A percentile compares a stretch with the other conserved stretches of the same genome.
phyloP scores from a whole-genome alignment of 1,139 yeast genomes.

The Yamadazyma atmosphaerica region DNA sequence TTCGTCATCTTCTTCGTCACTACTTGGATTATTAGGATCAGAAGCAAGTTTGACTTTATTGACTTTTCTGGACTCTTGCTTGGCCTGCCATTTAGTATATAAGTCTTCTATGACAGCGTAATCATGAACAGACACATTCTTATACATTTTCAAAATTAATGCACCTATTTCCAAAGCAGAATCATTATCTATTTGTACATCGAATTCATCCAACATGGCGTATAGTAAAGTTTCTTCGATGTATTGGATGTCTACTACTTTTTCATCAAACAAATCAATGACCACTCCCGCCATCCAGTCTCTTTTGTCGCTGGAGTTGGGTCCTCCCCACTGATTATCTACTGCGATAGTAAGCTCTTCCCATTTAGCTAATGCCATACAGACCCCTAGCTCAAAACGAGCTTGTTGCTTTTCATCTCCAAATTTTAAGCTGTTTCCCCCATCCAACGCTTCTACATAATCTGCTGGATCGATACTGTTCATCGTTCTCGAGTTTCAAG shows the following conservation, averaged over 20 bases:
- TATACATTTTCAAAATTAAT: slow-evolving; percentile 63
- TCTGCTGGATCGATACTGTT: slow-evolving; percentile 45
- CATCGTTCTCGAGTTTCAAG: slow-evolving; percentile 15
- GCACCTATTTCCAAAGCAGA: slow-evolving; percentile 77
- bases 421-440: slow-evolving; percentile 47
- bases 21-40: slow-evolving; percentile 63
- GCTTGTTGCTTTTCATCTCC: slow-evolving; percentile 69
- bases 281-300: slow-evolving; percentile 92
- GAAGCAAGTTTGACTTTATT: slow-evolving; percentile 37
- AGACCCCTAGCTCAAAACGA: slow-evolving; percentile 89
- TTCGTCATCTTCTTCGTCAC: slow-evolving; percentile 46
- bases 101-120: slow-evolving; percentile 58
- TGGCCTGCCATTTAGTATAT: slow-evolving; percentile 59
- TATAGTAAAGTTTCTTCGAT: slow-evolving; percentile 83
- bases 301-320: slow-evolving; percentile 84
- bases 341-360: slow-evolving; percentile 88
- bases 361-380: slow-evolving; percentile 89
- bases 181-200: slow-evolving; percentile 83
- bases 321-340: slow-evolving; percentile 97
- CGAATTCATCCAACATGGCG: slow-evolving; percentile 95
- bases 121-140: slow-evolving; percentile 55
- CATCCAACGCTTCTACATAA: slow-evolving; percentile 43
- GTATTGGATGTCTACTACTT: slow-evolving; percentile 68
- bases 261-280: slow-evolving; percentile 72
- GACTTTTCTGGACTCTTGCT: slow-evolving; percentile 39